phyloP scores from a whole-genome alignment of 2,329 filamentous ascomycete species.

The Phyllosticta citrichinensis region DNA sequence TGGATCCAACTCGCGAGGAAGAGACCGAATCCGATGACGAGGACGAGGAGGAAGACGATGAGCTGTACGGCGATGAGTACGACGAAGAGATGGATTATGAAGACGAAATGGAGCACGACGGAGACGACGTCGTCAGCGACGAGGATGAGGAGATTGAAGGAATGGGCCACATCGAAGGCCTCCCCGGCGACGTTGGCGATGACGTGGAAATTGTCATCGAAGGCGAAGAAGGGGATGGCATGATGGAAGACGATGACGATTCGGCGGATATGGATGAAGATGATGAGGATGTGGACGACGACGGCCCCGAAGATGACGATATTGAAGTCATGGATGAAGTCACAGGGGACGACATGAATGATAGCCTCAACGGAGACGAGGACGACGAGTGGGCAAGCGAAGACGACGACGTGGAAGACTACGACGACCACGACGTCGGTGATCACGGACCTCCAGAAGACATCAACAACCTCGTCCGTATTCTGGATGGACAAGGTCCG shows the following conservation, averaged over 20 bases:
- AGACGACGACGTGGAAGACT: conserved; percentile 38
- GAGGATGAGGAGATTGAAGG: conserved; percentile 71
- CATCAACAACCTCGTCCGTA: conserved; percentile 16
- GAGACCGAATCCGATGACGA: conserved; percentile 69
- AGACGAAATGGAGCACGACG: conserved; percentile 68
- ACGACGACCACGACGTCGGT: conserved; percentile 44
- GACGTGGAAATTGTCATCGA: conserved; percentile 83
- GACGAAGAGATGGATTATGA: conserved; percentile 90
- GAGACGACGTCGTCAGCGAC: conserved; percentile 81
- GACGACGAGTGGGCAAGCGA: conserved; percentile 30
- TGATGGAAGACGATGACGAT: conserved; percentile 45
- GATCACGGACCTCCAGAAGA: conserved; percentile 33
- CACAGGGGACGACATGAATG: conserved; percentile 38
- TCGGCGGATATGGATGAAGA: conserved; percentile 46
- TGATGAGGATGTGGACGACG: conserved; percentile 45
- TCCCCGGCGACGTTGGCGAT: conserved; percentile 50
- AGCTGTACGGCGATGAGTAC: conserved; percentile 88
- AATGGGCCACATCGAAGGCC: conserved; percentile 62
- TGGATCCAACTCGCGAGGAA: conserved; percentile 72
- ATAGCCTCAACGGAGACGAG: conserved; percentile 31
- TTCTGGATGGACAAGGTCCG: conserved; percentile 27
- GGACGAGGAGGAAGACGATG: conserved; percentile 49
- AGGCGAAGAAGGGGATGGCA: conserved; percentile 46
- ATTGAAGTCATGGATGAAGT: conserved; percentile 42
- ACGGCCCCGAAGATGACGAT: conserved; percentile 26